Evolutionary conservation across 2,329 filamentous ascomycete genomes (phyloP).

Genomic region (Graphilbum fragrans): DNA sequence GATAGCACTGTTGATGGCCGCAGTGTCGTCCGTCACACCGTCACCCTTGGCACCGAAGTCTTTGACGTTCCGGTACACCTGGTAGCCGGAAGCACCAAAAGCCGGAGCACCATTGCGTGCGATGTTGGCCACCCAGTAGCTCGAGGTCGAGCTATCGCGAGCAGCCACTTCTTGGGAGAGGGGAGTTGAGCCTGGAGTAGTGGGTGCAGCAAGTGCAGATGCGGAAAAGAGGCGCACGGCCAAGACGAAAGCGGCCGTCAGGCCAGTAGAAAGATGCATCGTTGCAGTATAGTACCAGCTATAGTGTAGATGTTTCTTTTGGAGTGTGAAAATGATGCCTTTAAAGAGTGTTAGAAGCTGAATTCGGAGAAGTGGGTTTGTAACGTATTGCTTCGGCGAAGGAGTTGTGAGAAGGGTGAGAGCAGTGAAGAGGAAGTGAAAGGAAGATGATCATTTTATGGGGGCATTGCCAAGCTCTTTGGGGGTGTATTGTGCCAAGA

Average conservation of each 20-base stretch:
- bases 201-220: conserved; percentile 8
- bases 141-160: conserved; percentile 10
- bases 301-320: conserved; percentile 2
- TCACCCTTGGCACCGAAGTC: conserved; percentile 63
- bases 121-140: conserved; percentile 64
- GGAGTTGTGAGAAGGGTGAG: too few species aligned
- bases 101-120: conserved; percentile 56
- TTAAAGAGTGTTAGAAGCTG: background rate
- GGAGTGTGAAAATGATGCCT: background rate
- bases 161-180: background rate
- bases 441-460: too few species aligned
- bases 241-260: conserved; percentile 26
- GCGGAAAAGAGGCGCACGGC: conserved; percentile 5
- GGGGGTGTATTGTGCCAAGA: too few species aligned
- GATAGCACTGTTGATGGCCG: conserved; percentile 77
- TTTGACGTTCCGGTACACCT: conserved; percentile 66
- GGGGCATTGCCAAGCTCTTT: too few species aligned
- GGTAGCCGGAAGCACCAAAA: conserved; percentile 49
- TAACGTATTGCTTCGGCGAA: too few species aligned
- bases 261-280: conserved; percentile 31
- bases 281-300: conserved; percentile 20
- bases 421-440: too few species aligned
- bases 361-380: background rate
- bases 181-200: conserved; percentile 4
- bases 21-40: conserved; percentile 67